Evolutionary conservation across 345 rosid genomes (phyloP), one percentile per base, ranked within the genome.

Genomic region (Murraya paniculata): DNA sequence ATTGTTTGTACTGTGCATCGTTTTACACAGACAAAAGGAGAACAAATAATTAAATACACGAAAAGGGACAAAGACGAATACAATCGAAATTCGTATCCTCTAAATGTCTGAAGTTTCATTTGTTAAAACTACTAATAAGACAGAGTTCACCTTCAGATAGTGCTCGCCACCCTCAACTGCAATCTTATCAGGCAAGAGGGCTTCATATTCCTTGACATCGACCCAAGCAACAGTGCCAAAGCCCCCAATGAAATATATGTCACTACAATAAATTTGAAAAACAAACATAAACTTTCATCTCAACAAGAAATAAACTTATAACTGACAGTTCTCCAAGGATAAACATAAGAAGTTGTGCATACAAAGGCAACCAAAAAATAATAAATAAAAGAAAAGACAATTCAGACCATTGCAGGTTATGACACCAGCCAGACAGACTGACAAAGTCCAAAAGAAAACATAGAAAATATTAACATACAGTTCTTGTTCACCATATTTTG

Each of bases 221-320:
- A 96, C 91, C 99, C 99, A 96, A 28, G 99, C 98, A 79, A 94
- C 98, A 55, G 98, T 94, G 77, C 99, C 99, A 81, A 96, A 96
- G 75, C 98, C 99, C 67, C 99, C 99, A 75, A 96, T 92, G 85
- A 96, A 96, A 82, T 96, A 96, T 81, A 96, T 92, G 85, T 96
- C 99, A 81, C 98, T 94, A 82, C 66, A 64, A 70, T 57, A 35
- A 55, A 30, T 25, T 39, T 22, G 57, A 57, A 48, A 53, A 31
- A 73, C 27, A 45, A 31, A 18, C 33, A 18, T 28, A 30, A 6
- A 30, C 8, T 31, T 70, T 64, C 64, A 48, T 16, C 38, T 9
- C 48, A 48, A 50, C 27, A 64, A 8, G 9, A 64, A 66, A 76
- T 11, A n/a, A 19, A 62, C 45, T 74, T 21, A 45, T 11, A 27